Evolutionary conservation across 2,329 filamentous ascomycete species (phyloP).

Genomic region (Fusarium anthophilum): DNA sequence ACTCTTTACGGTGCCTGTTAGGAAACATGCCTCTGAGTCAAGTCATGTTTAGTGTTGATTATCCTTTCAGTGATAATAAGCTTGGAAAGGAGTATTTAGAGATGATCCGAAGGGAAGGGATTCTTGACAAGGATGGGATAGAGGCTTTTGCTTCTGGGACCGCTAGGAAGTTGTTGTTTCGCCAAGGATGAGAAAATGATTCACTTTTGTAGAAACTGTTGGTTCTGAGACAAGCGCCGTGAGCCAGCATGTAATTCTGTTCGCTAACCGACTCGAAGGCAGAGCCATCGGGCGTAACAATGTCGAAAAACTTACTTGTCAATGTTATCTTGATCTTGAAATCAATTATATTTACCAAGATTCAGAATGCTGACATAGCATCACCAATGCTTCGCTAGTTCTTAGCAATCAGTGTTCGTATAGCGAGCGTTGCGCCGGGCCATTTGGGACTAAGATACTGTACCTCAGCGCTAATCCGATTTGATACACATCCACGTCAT

Average conservation of each 20-base stretch:
- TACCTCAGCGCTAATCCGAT: background rate
- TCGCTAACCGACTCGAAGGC: no score
- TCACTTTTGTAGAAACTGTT: background rate
- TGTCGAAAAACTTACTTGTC: no score
- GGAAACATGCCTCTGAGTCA: background rate
- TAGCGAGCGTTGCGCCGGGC: no score
- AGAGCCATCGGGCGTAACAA: rapidly evolving
- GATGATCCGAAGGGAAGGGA: background rate
- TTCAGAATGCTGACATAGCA: background rate
- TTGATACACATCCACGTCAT: background rate
- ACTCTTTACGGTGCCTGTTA: background rate
- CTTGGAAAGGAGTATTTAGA: background rate
- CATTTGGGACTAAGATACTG: background rate
- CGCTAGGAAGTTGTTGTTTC: background rate
- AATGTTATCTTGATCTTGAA: background rate
- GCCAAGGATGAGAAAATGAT: background rate
- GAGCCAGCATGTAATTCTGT: no score
- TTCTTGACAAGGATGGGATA: background rate
- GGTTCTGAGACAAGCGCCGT: no score
- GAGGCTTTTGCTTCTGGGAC: background rate
- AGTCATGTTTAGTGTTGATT: background rate
- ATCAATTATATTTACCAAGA: background rate
- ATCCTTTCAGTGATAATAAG: background rate
- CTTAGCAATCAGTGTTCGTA: background rate
- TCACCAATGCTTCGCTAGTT: background rate